A percentile compares a stretch with the other conserved stretches of the same genome.
These are phyloP conservation scores for Pleoardoris graminearum DNA, from an alignment of 2,329 filamentous ascomycete species.

Conservation along the genomic window DNA sequence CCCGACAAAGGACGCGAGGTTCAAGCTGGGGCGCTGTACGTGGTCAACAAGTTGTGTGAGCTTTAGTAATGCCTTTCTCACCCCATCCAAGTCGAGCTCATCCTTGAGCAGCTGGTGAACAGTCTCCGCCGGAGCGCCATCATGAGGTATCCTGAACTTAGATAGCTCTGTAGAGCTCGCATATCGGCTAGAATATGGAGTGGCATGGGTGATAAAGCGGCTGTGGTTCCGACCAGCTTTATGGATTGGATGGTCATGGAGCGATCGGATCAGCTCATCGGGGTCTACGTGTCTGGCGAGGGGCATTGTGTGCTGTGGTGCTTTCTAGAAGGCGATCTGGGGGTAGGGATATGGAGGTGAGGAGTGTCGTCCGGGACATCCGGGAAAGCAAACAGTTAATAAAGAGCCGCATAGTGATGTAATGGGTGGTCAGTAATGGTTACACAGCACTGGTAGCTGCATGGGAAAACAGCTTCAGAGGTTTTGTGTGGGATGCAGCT, in stretches of 20 bases:
- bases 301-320: slow-evolving; percentile 45
- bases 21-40: slow-evolving; percentile 68
- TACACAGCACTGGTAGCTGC: neutral
- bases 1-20: slow-evolving; percentile 69
- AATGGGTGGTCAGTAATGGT: slow-evolving; percentile 5
- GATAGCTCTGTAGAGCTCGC: slow-evolving; percentile 59
- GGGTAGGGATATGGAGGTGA: neutral
- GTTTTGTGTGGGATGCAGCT: neutral
- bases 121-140: slow-evolving; percentile 63
- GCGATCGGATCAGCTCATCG: slow-evolving; percentile 56
- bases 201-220: slow-evolving; percentile 54
- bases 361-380: neutral
- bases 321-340: neutral
- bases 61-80: slow-evolving; percentile 3
- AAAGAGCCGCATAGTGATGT: slow-evolving; percentile 11
- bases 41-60: slow-evolving; percentile 8
- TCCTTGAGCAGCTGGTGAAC: slow-evolving; percentile 64
- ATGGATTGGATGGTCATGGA: slow-evolving; percentile 53
- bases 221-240: slow-evolving; percentile 45
- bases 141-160: slow-evolving; percentile 61
- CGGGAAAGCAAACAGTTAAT: neutral
- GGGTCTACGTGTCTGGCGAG: slow-evolving; percentile 59
- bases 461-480: neutral
- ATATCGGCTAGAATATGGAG: slow-evolving; percentile 62
- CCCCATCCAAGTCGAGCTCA: slow-evolving; percentile 45